Conservation (phyloP, 2,329 filamentous ascomycete genomes). For the Fusarium pilosicola region DNA sequence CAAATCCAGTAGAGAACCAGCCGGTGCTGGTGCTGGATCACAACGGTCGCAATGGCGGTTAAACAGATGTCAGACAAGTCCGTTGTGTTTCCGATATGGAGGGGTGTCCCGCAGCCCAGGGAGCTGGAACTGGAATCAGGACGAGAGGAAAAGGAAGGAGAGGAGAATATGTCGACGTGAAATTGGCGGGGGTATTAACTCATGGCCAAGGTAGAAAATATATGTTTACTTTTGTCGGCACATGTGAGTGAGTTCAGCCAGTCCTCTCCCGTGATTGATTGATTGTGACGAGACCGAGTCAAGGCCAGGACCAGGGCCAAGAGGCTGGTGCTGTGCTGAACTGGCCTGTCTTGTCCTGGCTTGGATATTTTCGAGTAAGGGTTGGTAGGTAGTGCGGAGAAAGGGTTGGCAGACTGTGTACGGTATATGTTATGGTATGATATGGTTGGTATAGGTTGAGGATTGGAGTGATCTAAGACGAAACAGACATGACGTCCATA, state of each 20-base stretch:
- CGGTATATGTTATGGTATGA: background rate
- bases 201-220: constrained; percentile 1
- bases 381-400: constrained; percentile 9
- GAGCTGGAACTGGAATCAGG: constrained; percentile 3
- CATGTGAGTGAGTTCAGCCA: constrained; percentile 24
- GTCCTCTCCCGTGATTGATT: constrained; percentile 17
- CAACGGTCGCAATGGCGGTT: constrained; percentile 1
- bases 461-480: background rate
- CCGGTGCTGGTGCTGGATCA: background rate
- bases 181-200: constrained; percentile 31
- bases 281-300: constrained; percentile 27
- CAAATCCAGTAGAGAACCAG: background rate
- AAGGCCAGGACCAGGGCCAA: constrained; percentile 14
- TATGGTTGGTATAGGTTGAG: background rate
- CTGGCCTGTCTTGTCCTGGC: background rate
- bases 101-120: constrained; percentile 27
- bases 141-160: constrained; percentile 5
- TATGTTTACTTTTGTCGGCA: constrained; percentile 18
- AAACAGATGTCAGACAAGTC: constrained; percentile 16
- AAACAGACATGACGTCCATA: background rate
- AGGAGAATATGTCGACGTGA: constrained; percentile 3
- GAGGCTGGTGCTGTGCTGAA: background rate
- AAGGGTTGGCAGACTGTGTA: constrained; percentile 7
- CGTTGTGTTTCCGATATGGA: constrained; percentile 34
- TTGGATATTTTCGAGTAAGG: background rate